phyloP scores from a whole-genome alignment of 2,329 filamentous ascomycete genomes.

The Aspergillus sp. region DNA sequence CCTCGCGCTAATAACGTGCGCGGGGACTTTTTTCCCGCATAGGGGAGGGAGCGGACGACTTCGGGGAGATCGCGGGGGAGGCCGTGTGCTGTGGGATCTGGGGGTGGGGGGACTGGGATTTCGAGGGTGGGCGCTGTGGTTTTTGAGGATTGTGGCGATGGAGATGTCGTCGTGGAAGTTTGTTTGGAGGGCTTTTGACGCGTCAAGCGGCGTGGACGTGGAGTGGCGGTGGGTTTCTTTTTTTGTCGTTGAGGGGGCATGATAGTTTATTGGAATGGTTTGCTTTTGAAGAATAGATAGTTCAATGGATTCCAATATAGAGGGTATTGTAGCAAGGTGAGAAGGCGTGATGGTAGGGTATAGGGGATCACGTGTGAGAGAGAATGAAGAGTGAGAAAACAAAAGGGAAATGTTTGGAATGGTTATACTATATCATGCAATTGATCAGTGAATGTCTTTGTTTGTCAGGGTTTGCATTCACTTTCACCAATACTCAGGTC shows the following conservation, averaged over 20 bases:
- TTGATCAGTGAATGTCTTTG: neutral
- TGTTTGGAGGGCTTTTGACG: neutral
- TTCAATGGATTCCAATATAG: neutral
- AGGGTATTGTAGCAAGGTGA: neutral
- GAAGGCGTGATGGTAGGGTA: slow-evolving; percentile 6
- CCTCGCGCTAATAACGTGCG: slow-evolving; percentile 12
- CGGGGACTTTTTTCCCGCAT: slow-evolving; percentile 3
- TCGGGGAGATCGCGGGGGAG: slow-evolving; percentile 15
- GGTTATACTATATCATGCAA: neutral
- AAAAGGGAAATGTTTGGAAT: neutral
- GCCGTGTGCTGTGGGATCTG: neutral
- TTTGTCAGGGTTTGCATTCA: neutral
- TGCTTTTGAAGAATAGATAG: neutral
- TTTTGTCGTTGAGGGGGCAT: slow-evolving; percentile 3
- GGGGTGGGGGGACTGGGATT: neutral
- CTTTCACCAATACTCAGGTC: neutral
- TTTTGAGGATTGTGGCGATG: neutral
- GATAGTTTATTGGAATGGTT: neutral
- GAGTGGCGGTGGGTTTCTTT: neutral
- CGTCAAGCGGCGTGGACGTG: neutral
- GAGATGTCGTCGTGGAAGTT: neutral
- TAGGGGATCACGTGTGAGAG: slow-evolving; percentile 8
- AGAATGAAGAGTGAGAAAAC: slow-evolving; percentile 1
- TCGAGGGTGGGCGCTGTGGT: neutral
- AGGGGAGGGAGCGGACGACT: slow-evolving; percentile 10